phyloP scores from a whole-genome alignment of 495 filamentous ascomycete species.

The Penicillium ucsense region DNA sequence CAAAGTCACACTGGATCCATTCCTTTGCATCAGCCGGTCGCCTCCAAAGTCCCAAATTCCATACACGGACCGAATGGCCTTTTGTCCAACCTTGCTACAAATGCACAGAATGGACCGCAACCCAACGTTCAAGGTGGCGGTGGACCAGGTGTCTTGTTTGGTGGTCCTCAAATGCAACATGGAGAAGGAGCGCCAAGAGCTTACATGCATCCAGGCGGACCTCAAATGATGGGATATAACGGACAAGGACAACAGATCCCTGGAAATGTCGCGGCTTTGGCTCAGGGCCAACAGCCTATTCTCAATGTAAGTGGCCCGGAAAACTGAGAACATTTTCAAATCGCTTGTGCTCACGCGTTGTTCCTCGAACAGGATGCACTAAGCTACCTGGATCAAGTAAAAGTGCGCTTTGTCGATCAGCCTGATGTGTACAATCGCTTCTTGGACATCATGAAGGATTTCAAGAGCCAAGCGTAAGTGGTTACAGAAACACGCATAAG shows the following conservation, averaged over 20 bases:
- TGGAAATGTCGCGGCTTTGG: constrained; percentile 48
- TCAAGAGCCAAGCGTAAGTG: constrained; percentile 92
- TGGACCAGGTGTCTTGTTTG: constrained; percentile 56
- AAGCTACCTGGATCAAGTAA: constrained; percentile 97
- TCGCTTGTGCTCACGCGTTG: constrained; percentile 6
- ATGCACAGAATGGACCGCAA: constrained; percentile 38
- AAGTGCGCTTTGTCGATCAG: constrained; percentile 93
- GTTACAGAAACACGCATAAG: no score
- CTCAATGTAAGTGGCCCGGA: constrained; percentile 58
- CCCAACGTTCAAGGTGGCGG: constrained; percentile 57
- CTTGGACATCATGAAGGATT: constrained; percentile 99
- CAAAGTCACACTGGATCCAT: constrained; percentile 78
- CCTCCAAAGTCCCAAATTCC: constrained; percentile 64
- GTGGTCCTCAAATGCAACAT: constrained; percentile 48
- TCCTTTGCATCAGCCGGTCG: constrained; percentile 84
- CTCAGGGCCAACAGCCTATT: constrained; percentile 89
- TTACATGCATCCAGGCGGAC: constrained; percentile 50
- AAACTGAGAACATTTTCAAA: neutral
- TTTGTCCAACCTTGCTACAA: constrained; percentile 60
- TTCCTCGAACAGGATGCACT: constrained; percentile 67
- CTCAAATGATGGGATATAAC: constrained; percentile 51
- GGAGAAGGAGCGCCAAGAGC: constrained; percentile 51
- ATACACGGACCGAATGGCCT: constrained; percentile 85
- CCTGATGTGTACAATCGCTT: constrained; percentile 98
- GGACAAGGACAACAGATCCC: constrained; percentile 38